phyloP scores from a whole-genome alignment of 805 yeast genomes.

The Myxozyma melibiosi region DNA sequence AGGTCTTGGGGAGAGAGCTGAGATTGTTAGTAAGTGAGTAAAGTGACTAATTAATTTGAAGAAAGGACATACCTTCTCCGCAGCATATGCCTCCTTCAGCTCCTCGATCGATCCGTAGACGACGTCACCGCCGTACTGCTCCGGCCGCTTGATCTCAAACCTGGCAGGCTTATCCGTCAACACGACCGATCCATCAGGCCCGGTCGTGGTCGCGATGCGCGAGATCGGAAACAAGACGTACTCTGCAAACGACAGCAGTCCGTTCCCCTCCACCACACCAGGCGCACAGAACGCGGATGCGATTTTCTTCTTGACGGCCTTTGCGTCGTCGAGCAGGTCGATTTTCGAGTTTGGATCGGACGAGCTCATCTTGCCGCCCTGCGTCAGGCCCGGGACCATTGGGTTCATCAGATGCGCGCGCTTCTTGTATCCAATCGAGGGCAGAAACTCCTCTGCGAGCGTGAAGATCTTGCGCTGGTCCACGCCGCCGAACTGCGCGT shows the following conservation, averaged over 20 bases:
- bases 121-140: slow-evolving; percentile 94
- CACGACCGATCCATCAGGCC: slow-evolving; percentile 36
- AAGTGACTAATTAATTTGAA: not conserved
- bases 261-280: slow-evolving; percentile 88
- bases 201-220: slow-evolving; percentile 49
- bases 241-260: slow-evolving; percentile 82
- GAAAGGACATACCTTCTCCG: slow-evolving; percentile 50
- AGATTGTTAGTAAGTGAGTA: not conserved
- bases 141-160: slow-evolving; percentile 86
- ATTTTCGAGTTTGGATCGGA: slow-evolving; percentile 98
- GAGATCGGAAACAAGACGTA: slow-evolving; percentile 84
- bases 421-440: slow-evolving; percentile 85
- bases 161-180: slow-evolving; percentile 47
- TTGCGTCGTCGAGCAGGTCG: slow-evolving; percentile 88
- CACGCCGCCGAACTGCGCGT: slow-evolving; percentile 97
- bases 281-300: slow-evolving; percentile 94
- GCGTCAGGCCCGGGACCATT: slow-evolving; percentile 96
- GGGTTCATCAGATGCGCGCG: slow-evolving; percentile 98
- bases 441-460: slow-evolving; percentile 92
- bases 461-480: slow-evolving; percentile 98
- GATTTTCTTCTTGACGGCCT: slow-evolving; percentile 84
- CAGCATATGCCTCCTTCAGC: slow-evolving; percentile 70
- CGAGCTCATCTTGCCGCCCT: slow-evolving; percentile 98
- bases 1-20: slow-evolving; percentile 86
- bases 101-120: slow-evolving; percentile 67